Percentiles rank a stretch among this genome's conserved stretches.
Conservation (phyloP, 192 early-diverging fungal genomes). For the Spizellomyces punctatus region DNA sequence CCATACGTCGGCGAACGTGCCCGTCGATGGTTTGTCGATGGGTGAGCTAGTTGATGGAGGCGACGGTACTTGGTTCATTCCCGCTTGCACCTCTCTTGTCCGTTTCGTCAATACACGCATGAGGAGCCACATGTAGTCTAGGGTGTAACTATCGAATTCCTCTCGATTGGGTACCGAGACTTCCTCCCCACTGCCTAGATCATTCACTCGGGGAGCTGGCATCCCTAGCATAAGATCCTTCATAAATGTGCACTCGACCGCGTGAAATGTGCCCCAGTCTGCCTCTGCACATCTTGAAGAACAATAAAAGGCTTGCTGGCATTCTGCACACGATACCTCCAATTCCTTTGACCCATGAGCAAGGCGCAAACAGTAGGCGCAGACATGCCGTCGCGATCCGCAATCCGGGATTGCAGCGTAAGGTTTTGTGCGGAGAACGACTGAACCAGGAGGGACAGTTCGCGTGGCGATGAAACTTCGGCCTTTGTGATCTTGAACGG, state of each 20-base stretch:
- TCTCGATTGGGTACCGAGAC: not conserved
- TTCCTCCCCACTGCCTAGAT: not conserved
- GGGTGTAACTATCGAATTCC: slow-evolving; percentile 15
- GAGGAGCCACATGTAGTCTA: slow-evolving; percentile 43
- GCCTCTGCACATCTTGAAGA: slow-evolving; percentile 14
- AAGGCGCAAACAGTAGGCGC: slow-evolving; percentile 35
- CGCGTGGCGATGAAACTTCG: slow-evolving; percentile 28
- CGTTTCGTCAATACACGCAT: slow-evolving; percentile 28
- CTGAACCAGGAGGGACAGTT: slow-evolving; percentile 16
- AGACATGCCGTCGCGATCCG: slow-evolving; percentile 26
- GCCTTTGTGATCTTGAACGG: slow-evolving; percentile 34
- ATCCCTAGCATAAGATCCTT: slow-evolving; percentile 18
- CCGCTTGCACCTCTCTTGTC: slow-evolving; percentile 10
- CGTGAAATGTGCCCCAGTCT: slow-evolving; percentile 36
- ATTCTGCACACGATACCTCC: slow-evolving; percentile 1
- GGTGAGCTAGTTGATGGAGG: not conserved
- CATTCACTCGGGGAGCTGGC: not conserved
- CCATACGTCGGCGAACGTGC: slow-evolving; percentile 18
- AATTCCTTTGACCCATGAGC: too few species aligned
- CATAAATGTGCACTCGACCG: slow-evolving; percentile 28
- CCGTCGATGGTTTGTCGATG: not conserved
- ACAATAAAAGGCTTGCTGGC: slow-evolving; percentile 36
- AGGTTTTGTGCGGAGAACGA: slow-evolving; percentile 28
- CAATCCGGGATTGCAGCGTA: slow-evolving; percentile 41
- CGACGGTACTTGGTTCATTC: not conserved